Evolutionary conservation across 768 basidiomycete genomes (phyloP), one percentile per base, ranked within the genome.

Genomic region (Infundibulicybe gibba): DNA sequence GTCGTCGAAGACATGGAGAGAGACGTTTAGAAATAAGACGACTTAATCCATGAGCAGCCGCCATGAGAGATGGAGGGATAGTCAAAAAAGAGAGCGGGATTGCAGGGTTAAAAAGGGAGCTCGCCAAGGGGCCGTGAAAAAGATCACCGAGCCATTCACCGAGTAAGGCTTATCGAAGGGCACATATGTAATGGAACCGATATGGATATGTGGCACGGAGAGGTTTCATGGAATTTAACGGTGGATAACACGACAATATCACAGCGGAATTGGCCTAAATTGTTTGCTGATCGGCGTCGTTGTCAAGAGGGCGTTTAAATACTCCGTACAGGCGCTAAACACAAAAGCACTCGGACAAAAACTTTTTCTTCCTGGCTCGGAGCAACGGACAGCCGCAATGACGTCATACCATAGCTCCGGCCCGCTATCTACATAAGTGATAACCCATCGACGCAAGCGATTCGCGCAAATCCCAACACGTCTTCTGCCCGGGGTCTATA

Each of bases 361-460:
- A 69, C 58, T 70, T 69, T 72, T 74, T 72, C 66, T 66, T 25
- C 25, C 57, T 69, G 62, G 60, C 64, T 62, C 63, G 68, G 68
- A 69, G 59, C 57, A 60, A 55, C 68, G 64, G 67, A 55, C 49
- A 38, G 35, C 69, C 66, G 69, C 52, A 25, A 54, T 62, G 61
- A 62, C 63, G 57, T 65, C 60, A 64, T 55, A 25, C 4, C 3
- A 25, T 25, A 25, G 25, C 3, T 25, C 25, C 25, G 25, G 25
- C 25, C 25, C 25, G 25, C 25, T 8, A 43, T 56, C 45, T 72
- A 74, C 74, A 83, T 76, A 49, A 83, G 57, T 16, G 72, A 68
- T 49, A 83, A 65, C 4, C 75, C 74, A 58, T 86, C 83, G 20
- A 52, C 54, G 51, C 75, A 82, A 9, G 77, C 81, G 55, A 73